Evolutionary conservation across 1,284 basidiomycete genomes (phyloP), one percentile per base, ranked within the genome.

Genomic region (Melampsora larici-populina): DNA sequence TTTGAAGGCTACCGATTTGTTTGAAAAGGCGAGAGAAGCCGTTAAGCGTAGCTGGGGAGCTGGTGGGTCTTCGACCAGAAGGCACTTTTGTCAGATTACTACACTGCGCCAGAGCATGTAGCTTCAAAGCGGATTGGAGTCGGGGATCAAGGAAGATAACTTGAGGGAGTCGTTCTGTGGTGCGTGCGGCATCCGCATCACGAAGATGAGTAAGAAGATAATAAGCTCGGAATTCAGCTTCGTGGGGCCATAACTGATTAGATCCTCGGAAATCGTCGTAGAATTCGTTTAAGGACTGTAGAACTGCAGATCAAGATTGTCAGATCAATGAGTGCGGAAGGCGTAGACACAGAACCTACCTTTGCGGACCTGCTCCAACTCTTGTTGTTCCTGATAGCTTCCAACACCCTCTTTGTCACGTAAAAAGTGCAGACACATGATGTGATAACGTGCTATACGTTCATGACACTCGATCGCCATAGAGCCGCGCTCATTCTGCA

Each of bases 161-260:
- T 0, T 86, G 84, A 0, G 94, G 92, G n/a, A 97, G 89, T 72
- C 90, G 88, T 80, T 95, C 86, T 7, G 85, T 86, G 60, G 86
- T 85, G 67, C 94, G 85, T 86, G 91, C 74, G 87, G 92, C 85
- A 89, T 93, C 85, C 82, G 89, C 85, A 89, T 95, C 92, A 51
- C 93, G 89, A 58, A 97, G 90, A 82, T 97, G 93, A 55, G 93
- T 91, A 49, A 98, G 88, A 49, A 95, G 89, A 83, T 96, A 92
- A 85, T 98, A 98, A 0, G 97, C 90, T 26, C 93, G 90, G 88
- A 99, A 97, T 84, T 99, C 96, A 66, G 97, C 88, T 83, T 98
- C 94, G 18, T 90, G 87, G 8, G 68, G 60, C 43, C 75, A 70
- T 17, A 78, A 64, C 43, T 43, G 49, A 51, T 70, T 65, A 26